Conservation (phyloP, 2,329 filamentous ascomycete species). For the Neofusicoccum kwambonambiense region DNA sequence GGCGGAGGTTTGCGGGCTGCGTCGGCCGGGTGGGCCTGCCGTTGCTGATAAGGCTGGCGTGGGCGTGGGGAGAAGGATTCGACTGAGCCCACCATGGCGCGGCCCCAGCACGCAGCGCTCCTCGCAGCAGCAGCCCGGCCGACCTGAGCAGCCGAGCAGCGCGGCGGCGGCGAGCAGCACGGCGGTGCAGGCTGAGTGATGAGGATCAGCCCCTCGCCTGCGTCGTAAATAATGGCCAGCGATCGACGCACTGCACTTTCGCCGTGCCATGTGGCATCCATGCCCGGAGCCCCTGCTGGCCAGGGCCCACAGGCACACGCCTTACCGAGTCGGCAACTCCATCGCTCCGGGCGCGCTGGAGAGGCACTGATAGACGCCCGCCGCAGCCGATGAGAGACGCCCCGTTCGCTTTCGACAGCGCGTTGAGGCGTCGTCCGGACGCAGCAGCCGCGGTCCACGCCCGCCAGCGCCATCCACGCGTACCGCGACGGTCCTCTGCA, state of each 20-base stretch:
- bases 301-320: not conserved
- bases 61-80: not conserved
- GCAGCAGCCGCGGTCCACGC: no score
- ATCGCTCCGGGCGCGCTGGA: not conserved
- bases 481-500: no score
- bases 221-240: not conserved
- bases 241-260: not conserved
- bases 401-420: no score
- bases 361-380: no score
- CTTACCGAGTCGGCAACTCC: not conserved
- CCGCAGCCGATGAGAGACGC: no score
- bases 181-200: not conserved
- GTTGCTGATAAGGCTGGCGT: not conserved
- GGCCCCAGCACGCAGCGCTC: not conserved
- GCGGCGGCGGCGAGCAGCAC: no score
- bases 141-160: no score
- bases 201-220: slow-evolving; percentile 8
- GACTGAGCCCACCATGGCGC: not conserved
- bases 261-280: slow-evolving; percentile 15
- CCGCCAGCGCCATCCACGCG: no score
- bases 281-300: not conserved
- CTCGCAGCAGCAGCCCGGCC: no score
- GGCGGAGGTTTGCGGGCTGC: not conserved
- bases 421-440: no score
- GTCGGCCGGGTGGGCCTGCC: not conserved